Base-by-base conservation (phyloP, 176 grass and related monocot species). In the Olyra latifolia region DNA sequence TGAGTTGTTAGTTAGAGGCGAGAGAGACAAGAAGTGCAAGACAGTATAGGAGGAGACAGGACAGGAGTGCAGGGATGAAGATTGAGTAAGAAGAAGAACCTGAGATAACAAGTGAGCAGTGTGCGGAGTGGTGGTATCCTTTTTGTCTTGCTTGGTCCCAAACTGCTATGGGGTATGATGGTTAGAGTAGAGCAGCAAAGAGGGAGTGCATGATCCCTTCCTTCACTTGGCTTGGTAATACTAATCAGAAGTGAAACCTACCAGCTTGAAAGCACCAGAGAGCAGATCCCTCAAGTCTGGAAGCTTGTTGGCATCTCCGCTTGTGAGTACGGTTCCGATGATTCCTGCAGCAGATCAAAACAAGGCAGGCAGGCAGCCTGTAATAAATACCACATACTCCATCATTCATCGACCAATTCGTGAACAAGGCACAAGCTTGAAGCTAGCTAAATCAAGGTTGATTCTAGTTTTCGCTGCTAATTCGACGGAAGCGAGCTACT, bases 251-350 rank as follows among this genome's bases (percentile, higher is more conserved):
- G 4, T 35, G 32, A 42, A 47, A 40, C 19, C 20, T 13, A 89
- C 87, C 47, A 49, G 7, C 82, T 89, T 89, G 45, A 89, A 84
- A 54, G 87, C 83, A 55, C 83, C 71, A 15, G 82, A 85, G 27
- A 89, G 49, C 32, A 76, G 28, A 71, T 69, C 82, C 71, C 41
- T 80, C 17, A 85, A 45, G 39, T 80, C 77, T 2, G 82, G 77
- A 46, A 85, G 82, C 65, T 58, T 70, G 62, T 59, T 20, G 6
- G 39, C 42, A n/a, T 81, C 87, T 11, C 82, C 87, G 38, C 82
- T 56, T 10, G 77, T 76, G 46, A 89, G 71, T 40, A 89, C 7
- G 29, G 87, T 64, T 57, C 87, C 87, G 2, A 85, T 23, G 27
- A 89, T 76, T 38, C 87, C 87, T 89, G 87, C 82, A 69, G 53